Percentiles rank a stretch among this genome's conserved stretches.
These are phyloP conservation scores for Nemania diffusa DNA, from an alignment of 2,329 filamentous ascomycete species.

Conservation along the genomic window DNA sequence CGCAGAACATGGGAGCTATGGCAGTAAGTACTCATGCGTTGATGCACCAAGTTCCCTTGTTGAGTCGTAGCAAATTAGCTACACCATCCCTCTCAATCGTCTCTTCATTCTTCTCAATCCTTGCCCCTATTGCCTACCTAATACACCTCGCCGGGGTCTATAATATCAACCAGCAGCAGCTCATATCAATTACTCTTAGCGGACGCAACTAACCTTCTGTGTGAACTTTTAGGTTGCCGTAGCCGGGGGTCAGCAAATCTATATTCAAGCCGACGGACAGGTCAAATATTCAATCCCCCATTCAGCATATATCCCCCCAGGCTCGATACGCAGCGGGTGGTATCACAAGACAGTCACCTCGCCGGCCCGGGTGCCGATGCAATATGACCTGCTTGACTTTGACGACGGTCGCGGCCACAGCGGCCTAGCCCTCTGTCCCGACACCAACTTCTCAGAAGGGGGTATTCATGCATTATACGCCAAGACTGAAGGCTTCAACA, in stretches of 20 bases:
- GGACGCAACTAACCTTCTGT: background rate
- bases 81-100: background rate
- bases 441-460: slow-evolving; percentile 39
- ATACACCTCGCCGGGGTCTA: background rate
- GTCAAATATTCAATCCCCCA: slow-evolving; percentile 67
- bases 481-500: slow-evolving; percentile 43
- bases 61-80: background rate
- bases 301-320: slow-evolving; percentile 61
- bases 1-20: slow-evolving; percentile 39
- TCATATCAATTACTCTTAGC: background rate
- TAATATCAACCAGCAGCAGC: background rate
- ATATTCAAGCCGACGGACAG: slow-evolving; percentile 62
- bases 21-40: slow-evolving; percentile 37
- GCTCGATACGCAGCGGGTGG: slow-evolving; percentile 63
- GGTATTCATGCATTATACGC: slow-evolving; percentile 43
- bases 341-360: slow-evolving; percentile 44
- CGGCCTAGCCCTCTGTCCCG: slow-evolving; percentile 46
- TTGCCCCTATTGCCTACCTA: background rate
- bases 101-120: background rate
- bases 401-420: slow-evolving; percentile 44
- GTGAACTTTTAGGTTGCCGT: slow-evolving; percentile 58
- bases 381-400: slow-evolving; percentile 42
- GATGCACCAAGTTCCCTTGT: background rate
- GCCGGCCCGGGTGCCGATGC: background rate
- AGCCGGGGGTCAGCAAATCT: slow-evolving; percentile 72